Evolutionary conservation across 2,329 filamentous ascomycete species (phyloP).

Genomic region (Oidium heveae): DNA sequence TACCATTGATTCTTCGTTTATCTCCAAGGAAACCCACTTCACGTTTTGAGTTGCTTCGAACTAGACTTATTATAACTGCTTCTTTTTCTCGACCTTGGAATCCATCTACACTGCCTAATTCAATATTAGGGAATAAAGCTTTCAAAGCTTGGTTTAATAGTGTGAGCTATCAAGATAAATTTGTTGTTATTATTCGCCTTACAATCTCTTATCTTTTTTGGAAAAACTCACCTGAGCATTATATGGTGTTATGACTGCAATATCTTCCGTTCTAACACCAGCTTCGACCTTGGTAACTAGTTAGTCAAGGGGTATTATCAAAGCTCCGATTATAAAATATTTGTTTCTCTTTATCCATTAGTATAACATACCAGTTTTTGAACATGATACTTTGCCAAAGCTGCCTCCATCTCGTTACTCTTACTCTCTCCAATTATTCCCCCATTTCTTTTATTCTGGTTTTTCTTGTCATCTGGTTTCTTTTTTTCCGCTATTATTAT

Average conservation of each 20-base stretch:
- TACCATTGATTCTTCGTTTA: slow-evolving; percentile 78
- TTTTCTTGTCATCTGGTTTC: slow-evolving; percentile 19
- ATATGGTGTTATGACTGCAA: slow-evolving; percentile 87
- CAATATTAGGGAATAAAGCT: slow-evolving; percentile 57
- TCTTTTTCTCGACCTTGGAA: slow-evolving; percentile 97
- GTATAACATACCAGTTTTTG: slow-evolving; percentile 31
- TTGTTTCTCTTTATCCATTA: background rate
- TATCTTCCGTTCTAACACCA: slow-evolving; percentile 58
- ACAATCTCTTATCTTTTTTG: background rate
- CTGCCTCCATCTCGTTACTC: slow-evolving; percentile 76
- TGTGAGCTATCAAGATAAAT: slow-evolving; percentile 29
- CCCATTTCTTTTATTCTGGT: background rate
- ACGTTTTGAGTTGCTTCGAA: slow-evolving; percentile 63
- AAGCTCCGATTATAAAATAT: background rate
- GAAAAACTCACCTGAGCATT: slow-evolving; percentile 48
- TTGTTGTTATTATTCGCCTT: background rate
- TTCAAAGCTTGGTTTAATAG: slow-evolving; percentile 53
- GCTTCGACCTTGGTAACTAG: slow-evolving; percentile 19
- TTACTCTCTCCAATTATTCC: slow-evolving; percentile 44
- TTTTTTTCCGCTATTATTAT: slow-evolving; percentile 14
- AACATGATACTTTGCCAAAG: slow-evolving; percentile 58
- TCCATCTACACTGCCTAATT: slow-evolving; percentile 89
- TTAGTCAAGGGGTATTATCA: background rate
- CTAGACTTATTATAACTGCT: slow-evolving; percentile 77
- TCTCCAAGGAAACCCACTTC: slow-evolving; percentile 89